Percentiles rank a stretch among this genome's conserved stretches.
phyloP scores from a whole-genome alignment of 768 basidiomycete species.

The Podaxis sp. region DNA sequence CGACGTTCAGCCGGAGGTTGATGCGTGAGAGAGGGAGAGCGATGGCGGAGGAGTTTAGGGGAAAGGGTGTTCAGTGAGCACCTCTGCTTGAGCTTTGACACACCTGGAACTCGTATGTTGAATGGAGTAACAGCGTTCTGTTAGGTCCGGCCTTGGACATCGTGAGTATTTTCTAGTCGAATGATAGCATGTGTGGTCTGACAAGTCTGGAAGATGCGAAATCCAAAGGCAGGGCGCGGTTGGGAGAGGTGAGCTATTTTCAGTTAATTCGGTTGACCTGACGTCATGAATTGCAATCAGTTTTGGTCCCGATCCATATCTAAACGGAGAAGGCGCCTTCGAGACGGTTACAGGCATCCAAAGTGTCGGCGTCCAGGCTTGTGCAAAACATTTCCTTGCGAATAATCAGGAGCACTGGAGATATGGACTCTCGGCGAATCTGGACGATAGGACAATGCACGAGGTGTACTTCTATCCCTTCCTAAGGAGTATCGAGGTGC shows the following conservation, averaged over 20 bases:
- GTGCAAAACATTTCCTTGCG: slow-evolving; percentile 47
- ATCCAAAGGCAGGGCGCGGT: slow-evolving; percentile 44
- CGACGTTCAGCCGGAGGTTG: slow-evolving; percentile 53
- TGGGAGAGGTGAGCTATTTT: slow-evolving; percentile 38
- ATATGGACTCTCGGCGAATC: slow-evolving; percentile 37
- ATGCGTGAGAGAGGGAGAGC: slow-evolving; percentile 61
- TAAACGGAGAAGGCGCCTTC: slow-evolving; percentile 56
- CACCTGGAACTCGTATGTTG: background rate
- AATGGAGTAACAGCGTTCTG: slow-evolving; percentile 28
- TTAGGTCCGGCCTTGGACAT: slow-evolving; percentile 55
- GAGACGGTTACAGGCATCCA: slow-evolving; percentile 60
- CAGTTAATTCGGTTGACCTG: background rate
- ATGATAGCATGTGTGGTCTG: background rate
- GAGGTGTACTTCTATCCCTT: slow-evolving; percentile 53
- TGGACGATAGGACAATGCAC: slow-evolving; percentile 56
- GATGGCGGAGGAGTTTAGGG: slow-evolving; percentile 63
- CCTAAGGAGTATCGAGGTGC: slow-evolving; percentile 42
- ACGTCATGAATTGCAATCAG: slow-evolving; percentile 18
- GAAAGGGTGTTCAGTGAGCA: slow-evolving; percentile 54
- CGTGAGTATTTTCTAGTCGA: slow-evolving; percentile 25
- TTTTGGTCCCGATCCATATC: slow-evolving; percentile 59
- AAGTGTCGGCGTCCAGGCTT: slow-evolving; percentile 54
- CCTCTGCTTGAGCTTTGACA: background rate
- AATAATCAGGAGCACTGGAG: slow-evolving; percentile 53
- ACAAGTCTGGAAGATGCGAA: slow-evolving; percentile 36